phyloP scores from a whole-genome alignment of 768 basidiomycete genomes.

The Dendrothele bispora region DNA sequence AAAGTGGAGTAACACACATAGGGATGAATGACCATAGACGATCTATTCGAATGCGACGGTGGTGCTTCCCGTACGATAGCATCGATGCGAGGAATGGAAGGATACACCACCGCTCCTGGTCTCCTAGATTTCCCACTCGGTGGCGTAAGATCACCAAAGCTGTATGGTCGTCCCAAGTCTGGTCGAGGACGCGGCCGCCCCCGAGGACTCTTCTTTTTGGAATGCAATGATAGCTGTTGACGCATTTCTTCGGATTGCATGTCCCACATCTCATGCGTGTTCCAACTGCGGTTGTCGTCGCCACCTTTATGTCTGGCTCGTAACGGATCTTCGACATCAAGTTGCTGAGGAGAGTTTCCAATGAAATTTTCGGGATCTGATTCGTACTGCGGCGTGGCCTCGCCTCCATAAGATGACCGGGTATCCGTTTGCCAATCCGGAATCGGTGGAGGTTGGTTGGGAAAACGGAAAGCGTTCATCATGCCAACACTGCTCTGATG shows the following conservation, averaged over 20 bases:
- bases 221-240: conserved; percentile 10
- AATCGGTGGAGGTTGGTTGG: conserved; percentile 10
- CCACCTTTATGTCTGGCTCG: too few relatives aligned
- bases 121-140: not conserved
- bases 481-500: too few relatives aligned
- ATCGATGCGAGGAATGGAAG: not conserved
- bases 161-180: not conserved
- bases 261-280: conserved; percentile 3
- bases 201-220: too few relatives aligned
- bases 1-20: conserved; percentile 10
- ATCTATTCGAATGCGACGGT: not conserved
- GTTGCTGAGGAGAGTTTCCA: too few relatives aligned
- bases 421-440: conserved; percentile 11
- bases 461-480: conserved; percentile 24
- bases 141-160: not conserved
- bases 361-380: conserved; percentile 30
- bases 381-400: conserved; percentile 40
- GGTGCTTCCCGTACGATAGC: conserved; percentile 5
- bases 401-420: conserved; percentile 26
- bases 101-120: conserved; percentile 1
- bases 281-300: too few relatives aligned
- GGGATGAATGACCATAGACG: conserved; percentile 13
- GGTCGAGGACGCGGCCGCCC: too few relatives aligned
- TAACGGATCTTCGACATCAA: too few relatives aligned
- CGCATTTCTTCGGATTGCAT: not conserved